These are phyloP conservation scores for Boletus vinaceobasis DNA, from an alignment of 768 basidiomycete genomes.

Conservation along the genomic window DNA sequence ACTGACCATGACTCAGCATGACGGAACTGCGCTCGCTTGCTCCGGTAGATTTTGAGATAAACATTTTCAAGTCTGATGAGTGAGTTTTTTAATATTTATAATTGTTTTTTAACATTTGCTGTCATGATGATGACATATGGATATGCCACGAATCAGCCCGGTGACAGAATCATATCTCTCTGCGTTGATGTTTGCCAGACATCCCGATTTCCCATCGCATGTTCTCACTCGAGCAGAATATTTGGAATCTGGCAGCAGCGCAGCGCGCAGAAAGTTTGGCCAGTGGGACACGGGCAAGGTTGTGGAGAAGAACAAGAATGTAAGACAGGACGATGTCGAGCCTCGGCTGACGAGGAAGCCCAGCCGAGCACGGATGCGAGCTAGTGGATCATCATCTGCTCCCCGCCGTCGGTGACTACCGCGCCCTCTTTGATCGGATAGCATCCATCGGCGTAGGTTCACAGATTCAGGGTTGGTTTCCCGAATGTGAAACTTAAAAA, in stretches of 20 bases:
- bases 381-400: constrained; percentile 14
- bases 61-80: constrained; percentile 70
- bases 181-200: constrained; percentile 55
- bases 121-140: constrained; percentile 11
- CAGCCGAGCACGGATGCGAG: constrained; percentile 26
- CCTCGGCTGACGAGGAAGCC: constrained; percentile 26
- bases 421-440: background rate
- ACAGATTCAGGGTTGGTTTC: constrained; percentile 21
- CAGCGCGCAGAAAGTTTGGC: constrained; percentile 70
- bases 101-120: constrained; percentile 4
- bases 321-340: constrained; percentile 21
- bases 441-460: constrained; percentile 3
- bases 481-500: constrained; percentile 2
- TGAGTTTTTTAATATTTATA: constrained; percentile 39
- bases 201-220: constrained; percentile 46
- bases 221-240: constrained; percentile 82
- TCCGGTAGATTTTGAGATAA: constrained; percentile 75
- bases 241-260: constrained; percentile 73
- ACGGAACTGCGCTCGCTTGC: constrained; percentile 76
- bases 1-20: constrained; percentile 43
- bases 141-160: constrained; percentile 43
- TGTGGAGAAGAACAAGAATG: constrained; percentile 23
- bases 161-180: constrained; percentile 63
- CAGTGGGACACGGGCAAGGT: constrained; percentile 46
- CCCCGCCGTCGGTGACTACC: constrained; percentile 29